Percentiles rank a stretch among this genome's conserved stretches.
Conservation (phyloP, 2,329 filamentous ascomycete genomes). For the Leptosphaerulina australis region DNA sequence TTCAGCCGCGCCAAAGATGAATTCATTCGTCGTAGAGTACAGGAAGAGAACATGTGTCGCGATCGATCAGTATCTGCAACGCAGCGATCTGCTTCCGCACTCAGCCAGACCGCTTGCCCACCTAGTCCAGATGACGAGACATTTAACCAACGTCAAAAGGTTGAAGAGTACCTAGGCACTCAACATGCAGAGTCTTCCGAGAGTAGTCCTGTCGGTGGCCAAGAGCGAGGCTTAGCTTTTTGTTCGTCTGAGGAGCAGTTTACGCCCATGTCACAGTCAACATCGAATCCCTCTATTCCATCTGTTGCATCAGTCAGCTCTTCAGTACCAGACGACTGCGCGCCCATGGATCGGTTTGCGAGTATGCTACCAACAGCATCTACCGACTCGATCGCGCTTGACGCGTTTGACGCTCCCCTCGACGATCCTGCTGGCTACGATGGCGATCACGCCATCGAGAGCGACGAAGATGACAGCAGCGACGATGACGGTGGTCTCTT, state of each 20-base stretch:
- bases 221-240: conserved; percentile 44
- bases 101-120: conserved; percentile 50
- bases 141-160: conserved; percentile 34
- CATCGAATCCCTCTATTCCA: conserved; percentile 59
- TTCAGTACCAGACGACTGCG: conserved; percentile 49
- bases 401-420: conserved; percentile 31
- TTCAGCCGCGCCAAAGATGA: conserved; percentile 50
- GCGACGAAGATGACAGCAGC: conserved; percentile 48
- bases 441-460: conserved; percentile 50
- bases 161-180: conserved; percentile 38
- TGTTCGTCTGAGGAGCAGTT: conserved; percentile 58
- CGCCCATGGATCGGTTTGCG: conserved; percentile 24
- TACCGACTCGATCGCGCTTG: conserved; percentile 46
- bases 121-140: conserved; percentile 55
- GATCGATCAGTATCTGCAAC: conserved; percentile 32
- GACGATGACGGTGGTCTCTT: conserved; percentile 51
- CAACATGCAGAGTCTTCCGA: conserved; percentile 46
- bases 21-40: conserved; percentile 43
- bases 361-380: conserved; percentile 37
- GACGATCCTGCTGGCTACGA: conserved; percentile 50
- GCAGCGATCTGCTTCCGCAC: conserved; percentile 35
- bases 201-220: conserved; percentile 48
- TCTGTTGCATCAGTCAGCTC: conserved; percentile 58
- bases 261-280: conserved; percentile 56
- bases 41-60: conserved; percentile 39